Evolutionary conservation across 2,329 filamentous ascomycete genomes (phyloP).

Genomic region (Exophiala dermatitidis): DNA sequence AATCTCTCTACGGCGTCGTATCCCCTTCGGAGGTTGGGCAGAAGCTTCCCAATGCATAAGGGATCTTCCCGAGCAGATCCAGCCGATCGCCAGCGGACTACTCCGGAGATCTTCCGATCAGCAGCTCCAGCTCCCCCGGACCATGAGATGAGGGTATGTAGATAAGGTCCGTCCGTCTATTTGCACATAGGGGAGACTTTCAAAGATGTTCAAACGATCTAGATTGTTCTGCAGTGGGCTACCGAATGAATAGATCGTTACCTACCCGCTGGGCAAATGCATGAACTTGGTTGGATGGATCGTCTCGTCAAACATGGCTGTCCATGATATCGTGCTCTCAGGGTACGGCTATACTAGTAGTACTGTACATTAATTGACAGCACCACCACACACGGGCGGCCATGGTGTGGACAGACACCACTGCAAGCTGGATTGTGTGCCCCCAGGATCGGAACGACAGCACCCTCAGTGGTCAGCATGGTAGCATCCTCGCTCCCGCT

Average conservation of each 20-base stretch:
- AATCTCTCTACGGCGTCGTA: no score
- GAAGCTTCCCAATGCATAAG: background rate
- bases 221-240: no score
- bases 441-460: background rate
- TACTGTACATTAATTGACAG: no score
- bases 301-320: no score
- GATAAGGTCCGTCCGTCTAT: background rate
- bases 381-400: no score
- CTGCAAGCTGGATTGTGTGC: background rate
- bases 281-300: no score
- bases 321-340: no score
- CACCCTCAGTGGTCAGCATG: background rate
- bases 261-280: no score
- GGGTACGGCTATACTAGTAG: no score
- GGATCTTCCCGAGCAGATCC: constrained; percentile 6
- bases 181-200: background rate
- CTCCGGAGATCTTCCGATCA: constrained; percentile 5
- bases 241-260: no score
- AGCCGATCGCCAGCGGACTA: background rate
- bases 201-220: no score
- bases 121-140: background rate
- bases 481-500: background rate
- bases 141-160: background rate
- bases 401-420: background rate
- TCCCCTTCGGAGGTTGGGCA: no score